Evolutionary conservation across 1,284 basidiomycete genomes (phyloP), one percentile per base, ranked within the genome.

Genomic region (Puccinia coronata): DNA sequence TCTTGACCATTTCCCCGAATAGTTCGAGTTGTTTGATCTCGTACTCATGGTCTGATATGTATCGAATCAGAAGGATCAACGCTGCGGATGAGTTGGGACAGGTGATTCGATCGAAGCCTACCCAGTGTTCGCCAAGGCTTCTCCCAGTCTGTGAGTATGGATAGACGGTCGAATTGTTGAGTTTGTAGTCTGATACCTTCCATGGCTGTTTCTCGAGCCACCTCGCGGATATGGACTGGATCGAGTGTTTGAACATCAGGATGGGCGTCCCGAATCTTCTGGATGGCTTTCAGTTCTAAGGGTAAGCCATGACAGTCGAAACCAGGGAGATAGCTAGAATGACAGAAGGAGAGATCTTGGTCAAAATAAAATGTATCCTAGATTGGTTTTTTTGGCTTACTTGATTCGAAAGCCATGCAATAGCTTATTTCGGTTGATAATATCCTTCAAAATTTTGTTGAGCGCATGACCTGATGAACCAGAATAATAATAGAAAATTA

Each of bases 231-330:
- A n/a, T 87, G 87, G 6, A 87, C 86, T 0, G 92, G 88, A 1
- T 91, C 86, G 9, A 93, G 86, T 72, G 70, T 36, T 72, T 39
- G 6, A 3, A 23, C 1, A 53, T 72, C 49, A 72, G 31, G 12
- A 88, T 87, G 75, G 89, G 87, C 0, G 90, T 88, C 53, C 91
- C 89, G 87, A 89, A 87, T 89, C 89, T 86, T 83, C 82, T 92
- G 88, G 43, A 98, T 87, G 0, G 95, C 93, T 85, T 96, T 97
- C 84, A 94, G 93, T 86, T 97, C 95, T 83, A 99, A 98, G 0
- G 97, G 97, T 23, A 99, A 90, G 1, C 97, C 97, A 85, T 99
- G 97, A 85, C 96, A 99, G 85, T 99, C 97, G 95, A 95, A 99
- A 5, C 97, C 97, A 39, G 97, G 96, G 53, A 93, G 87, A 87